Base-by-base conservation (phyloP, 164 flowering plant genomes). In the Stephania yunnanensis region DNA sequence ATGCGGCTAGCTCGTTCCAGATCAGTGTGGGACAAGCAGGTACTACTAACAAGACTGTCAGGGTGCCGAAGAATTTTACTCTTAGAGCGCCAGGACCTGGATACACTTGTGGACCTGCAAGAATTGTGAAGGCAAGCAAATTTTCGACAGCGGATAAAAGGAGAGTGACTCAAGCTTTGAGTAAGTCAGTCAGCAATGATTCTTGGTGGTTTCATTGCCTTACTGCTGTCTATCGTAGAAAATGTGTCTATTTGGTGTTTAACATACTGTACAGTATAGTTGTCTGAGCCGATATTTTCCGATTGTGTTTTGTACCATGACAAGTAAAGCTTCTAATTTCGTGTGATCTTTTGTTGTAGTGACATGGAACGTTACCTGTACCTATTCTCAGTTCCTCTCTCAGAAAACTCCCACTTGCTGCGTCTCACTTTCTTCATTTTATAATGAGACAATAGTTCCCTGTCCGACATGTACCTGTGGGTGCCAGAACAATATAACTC, bases 331-430 rank as follows among this genome's bases (percentile, higher is more conserved):
- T 8, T 22, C 66, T n/a, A 17, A 61, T 25, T 19, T 61, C 29
- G 9, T 25, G 20, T 61, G 25, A n/a, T n/a, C 55, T 17, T 76
- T 10, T 68, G 10, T 73, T 70, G 82, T 88, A 92, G 97, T 92
- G 94, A 92, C 94, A 65, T 92, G 97, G 94, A 89, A 90, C 72
- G 88, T 92, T 67, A 89, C 91, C 4, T 92, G 97, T 82, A 90
- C 93, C 8, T 92, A 89, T 72, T 92, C 95, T 5, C 91, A 88
- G 68, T 87, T 92, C 72, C 85, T 89, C 46, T 88, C 93, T 8
- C 82, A 84, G 79, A 87, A 87, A 76, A 87, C 86, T 44, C 97
- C 97, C 0, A 86, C 82, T 17, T 92, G 97, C 46, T 90, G 95
- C 70, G 93, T 92, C 50, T 91, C 95, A 15, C 83, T 89, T 70